Evolutionary conservation across 2,329 filamentous ascomycete genomes (phyloP), one percentile per base, ranked within the genome.

Genomic region (Moelleriella libera): DNA sequence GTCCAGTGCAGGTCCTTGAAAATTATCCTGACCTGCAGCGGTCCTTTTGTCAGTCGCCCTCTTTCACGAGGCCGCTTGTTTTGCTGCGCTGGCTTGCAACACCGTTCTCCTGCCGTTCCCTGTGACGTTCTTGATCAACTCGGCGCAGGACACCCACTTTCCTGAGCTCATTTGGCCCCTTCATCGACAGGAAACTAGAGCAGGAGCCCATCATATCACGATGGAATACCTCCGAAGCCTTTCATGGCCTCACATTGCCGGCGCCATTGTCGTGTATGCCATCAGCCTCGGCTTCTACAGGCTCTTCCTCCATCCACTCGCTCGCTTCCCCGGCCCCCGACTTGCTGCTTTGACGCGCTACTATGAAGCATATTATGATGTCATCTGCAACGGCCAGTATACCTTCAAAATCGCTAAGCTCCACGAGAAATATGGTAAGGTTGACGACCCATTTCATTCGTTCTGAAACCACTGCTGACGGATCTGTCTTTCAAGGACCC

Each of bases 301-400:
- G 41, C 41, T 42, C 41, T 8, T 42, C 21, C 50, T 57, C 41
- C 51, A 56, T 29, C 58, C 57, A 2, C 46, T 59, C 1, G 44
- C 53, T 2, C 37, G 43, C 8, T 54, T 64, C 32, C 61, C 61
- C 0, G 60, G 62, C 12, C 60, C 60, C 5, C 57, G 54, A 34
- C 47, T 60, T 11, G 55, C 58, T 0, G 60, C 60, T 1, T 32
- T 58, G 12, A 60, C 55, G 0, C 50, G 54, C 29, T 53, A 53
- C 45, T 58, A 59, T 37, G 61, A 65, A 48, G 59, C 53, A 14
- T 64, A 57, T 50, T 59, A 57, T 42, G 58, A 60, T 49, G 50
- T 59, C 41, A 40, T 59, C 43, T 45, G 50, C 2, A 51, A 49
- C 32, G 57, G 59, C 4, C 57, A 42, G 41, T 42, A 42, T 42